Evolutionary conservation across 495 filamentous ascomycete species (phyloP).

Genomic region (Podospora pseudopauciseta): DNA sequence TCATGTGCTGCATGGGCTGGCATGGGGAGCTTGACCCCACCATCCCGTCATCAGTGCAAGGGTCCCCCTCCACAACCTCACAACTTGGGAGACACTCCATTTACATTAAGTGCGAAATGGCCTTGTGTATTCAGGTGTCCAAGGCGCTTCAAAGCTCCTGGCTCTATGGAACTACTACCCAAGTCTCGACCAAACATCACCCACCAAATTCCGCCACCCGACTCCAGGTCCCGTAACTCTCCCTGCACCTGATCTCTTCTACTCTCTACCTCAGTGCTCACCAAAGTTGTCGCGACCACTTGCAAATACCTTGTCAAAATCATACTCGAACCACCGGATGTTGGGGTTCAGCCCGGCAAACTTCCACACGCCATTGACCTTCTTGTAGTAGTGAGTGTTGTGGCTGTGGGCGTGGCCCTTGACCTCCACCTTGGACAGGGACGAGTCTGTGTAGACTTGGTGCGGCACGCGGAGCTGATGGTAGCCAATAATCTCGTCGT

Average conservation of each 20-base stretch:
- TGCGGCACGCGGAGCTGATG: constrained; percentile 79
- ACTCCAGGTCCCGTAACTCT: not conserved
- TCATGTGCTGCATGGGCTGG: not conserved
- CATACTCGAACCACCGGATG: constrained; percentile 70
- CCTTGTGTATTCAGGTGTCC: no score
- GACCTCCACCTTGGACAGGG: constrained; percentile 46
- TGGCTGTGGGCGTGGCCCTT: constrained; percentile 69
- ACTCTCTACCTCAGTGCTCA: constrained; percentile 10
- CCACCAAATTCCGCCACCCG: no score
- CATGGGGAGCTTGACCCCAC: not conserved
- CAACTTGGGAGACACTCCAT: no score
- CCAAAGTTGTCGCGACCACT: constrained; percentile 45
- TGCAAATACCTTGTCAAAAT: constrained; percentile 54
- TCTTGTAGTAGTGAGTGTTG: constrained; percentile 69
- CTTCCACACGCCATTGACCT: constrained; percentile 76
- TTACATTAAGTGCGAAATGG: no score
- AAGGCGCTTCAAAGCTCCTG: no score
- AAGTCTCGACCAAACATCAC: not conserved
- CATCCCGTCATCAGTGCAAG: not conserved
- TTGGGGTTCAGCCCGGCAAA: constrained; percentile 70
- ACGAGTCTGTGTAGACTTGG: constrained; percentile 56
- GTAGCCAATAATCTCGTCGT: constrained; percentile 64
- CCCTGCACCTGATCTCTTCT: constrained; percentile 18
- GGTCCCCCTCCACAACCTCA: not conserved
- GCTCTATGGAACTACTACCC: not conserved